Evolutionary conservation across 2,329 filamentous ascomycete species (phyloP).

Genomic region (Curvularia sp.): DNA sequence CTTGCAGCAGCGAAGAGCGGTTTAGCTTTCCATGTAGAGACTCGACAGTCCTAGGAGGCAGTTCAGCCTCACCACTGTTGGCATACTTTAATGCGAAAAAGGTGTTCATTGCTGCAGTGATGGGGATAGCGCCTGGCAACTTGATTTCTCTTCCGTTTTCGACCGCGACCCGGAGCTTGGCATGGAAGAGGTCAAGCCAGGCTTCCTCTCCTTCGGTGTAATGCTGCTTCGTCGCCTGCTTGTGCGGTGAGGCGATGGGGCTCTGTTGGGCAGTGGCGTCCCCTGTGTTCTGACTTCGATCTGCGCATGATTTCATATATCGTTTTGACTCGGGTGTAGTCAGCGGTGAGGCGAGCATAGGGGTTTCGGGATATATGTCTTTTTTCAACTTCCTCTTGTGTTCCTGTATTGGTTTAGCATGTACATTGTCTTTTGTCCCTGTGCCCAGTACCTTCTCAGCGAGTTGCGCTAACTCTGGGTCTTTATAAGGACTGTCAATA

Average conservation of each 20-base stretch:
- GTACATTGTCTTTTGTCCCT: too few relatives aligned
- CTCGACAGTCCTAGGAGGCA: not conserved
- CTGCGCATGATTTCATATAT: too few relatives aligned
- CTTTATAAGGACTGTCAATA: too few relatives aligned
- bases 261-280: too few relatives aligned
- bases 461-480: too few relatives aligned
- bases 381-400: too few relatives aligned
- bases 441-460: too few relatives aligned
- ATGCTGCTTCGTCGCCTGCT: not conserved
- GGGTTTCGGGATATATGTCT: too few relatives aligned
- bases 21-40: not conserved
- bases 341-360: too few relatives aligned
- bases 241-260: too few relatives aligned
- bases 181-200: slow-evolving; percentile 22
- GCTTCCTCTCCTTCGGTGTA: slow-evolving; percentile 23
- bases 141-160: slow-evolving; percentile 13
- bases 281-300: not conserved
- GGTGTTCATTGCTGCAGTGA: slow-evolving; percentile 3
- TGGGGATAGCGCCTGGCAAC: not conserved
- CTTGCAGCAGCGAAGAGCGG: not conserved
- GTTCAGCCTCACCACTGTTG: not conserved
- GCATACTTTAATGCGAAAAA: not conserved
- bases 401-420: not conserved
- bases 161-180: slow-evolving; percentile 15
- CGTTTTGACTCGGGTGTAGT: too few relatives aligned